A percentile compares a stretch with the other conserved stretches of the same genome.
Evolutionary conservation across 1,139 yeast genomes (phyloP).

Genomic region (Hemisphaericaspora subhashii): DNA sequence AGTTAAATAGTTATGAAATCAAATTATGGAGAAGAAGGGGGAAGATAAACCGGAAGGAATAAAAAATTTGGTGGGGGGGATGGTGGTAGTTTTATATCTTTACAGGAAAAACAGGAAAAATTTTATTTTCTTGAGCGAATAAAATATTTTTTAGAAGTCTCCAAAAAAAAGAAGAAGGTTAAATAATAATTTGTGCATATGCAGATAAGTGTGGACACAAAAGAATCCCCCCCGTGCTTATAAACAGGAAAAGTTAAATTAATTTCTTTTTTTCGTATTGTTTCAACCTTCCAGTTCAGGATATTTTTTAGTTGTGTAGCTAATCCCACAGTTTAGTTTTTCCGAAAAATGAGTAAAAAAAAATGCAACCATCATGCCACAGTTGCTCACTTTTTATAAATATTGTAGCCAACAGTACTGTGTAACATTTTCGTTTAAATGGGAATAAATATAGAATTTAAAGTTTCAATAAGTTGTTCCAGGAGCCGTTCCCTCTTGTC

Average conservation of each 20-base stretch:
- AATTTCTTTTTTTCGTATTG: neutral
- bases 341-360: slow-evolving; percentile 1
- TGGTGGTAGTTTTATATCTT: neutral
- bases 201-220: neutral
- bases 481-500: no score
- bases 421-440: slow-evolving; percentile 1
- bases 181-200: neutral
- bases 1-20: neutral
- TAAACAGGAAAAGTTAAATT: neutral
- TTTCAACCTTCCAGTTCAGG: neutral
- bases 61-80: neutral
- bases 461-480: no score
- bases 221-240: neutral
- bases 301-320: neutral
- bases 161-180: neutral
- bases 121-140: neutral
- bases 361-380: slow-evolving; percentile 3
- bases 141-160: neutral
- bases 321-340: slow-evolving; percentile 3
- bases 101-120: neutral
- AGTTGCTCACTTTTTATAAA: no score
- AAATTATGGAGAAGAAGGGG: neutral
- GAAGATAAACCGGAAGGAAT: neutral
- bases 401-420: no score
- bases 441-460: no score